Conservation (phyloP, 2,329 filamentous ascomycete genomes). For the Aspergillus terreus region DNA sequence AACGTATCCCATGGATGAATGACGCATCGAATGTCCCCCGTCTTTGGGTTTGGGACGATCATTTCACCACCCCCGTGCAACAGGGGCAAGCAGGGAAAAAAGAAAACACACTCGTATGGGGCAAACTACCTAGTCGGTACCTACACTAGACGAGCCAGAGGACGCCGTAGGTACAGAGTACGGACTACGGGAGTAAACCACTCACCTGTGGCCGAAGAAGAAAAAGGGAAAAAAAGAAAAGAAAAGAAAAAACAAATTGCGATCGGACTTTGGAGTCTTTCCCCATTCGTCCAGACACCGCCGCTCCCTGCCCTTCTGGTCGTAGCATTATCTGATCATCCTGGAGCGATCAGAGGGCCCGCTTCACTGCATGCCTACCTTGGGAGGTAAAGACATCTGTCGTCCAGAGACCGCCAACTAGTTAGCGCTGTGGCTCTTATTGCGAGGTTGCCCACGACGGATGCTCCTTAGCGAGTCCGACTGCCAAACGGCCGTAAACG, state of each 20-base stretch:
- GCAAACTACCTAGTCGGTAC: not conserved
- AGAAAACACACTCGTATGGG: not conserved
- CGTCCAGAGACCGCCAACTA: not conserved
- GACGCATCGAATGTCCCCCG: not conserved
- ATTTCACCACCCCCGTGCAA: not conserved
- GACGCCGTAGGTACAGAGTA: too few species aligned
- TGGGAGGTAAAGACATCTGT: not conserved
- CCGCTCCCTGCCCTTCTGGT: slow-evolving; percentile 21
- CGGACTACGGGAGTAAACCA: too few species aligned
- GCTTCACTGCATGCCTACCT: slow-evolving; percentile 13
- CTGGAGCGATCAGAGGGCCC: slow-evolving; percentile 20
- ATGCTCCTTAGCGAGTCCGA: slow-evolving; percentile 6
- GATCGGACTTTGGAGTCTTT: slow-evolving; percentile 28
- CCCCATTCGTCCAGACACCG: slow-evolving; percentile 21
- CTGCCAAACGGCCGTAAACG: slow-evolving; percentile 17
- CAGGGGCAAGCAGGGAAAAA: not conserved
- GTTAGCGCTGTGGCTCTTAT: not conserved
- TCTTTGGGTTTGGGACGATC: not conserved
- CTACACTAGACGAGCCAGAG: not conserved
- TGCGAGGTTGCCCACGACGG: not conserved
- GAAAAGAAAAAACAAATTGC: slow-evolving; percentile 19
- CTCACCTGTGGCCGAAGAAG: not conserved
- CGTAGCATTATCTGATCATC: slow-evolving; percentile 25
- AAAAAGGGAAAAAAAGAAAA: not conserved
- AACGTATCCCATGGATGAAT: not conserved